Conservation (phyloP, 768 basidiomycete species). For the Terana coerulea region DNA sequence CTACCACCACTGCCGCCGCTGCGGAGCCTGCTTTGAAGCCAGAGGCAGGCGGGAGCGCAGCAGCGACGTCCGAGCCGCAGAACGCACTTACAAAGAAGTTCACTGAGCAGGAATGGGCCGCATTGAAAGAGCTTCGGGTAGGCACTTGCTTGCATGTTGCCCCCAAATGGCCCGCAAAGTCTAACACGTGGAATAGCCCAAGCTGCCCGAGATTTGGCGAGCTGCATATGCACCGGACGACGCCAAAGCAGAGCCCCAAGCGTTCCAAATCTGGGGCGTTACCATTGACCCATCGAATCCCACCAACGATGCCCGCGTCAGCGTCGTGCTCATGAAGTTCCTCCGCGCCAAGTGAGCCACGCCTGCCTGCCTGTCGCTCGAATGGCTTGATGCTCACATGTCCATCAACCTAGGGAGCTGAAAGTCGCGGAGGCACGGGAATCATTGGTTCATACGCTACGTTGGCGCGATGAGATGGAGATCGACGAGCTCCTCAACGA, state of each 20-base stretch:
- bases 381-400: not conserved
- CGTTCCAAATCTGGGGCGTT: slow-evolving; percentile 70
- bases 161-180: not conserved
- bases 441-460: slow-evolving; percentile 67
- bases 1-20: slow-evolving; percentile 1
- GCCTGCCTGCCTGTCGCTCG: not conserved
- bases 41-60: slow-evolving; percentile 6
- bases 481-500: slow-evolving; percentile 55
- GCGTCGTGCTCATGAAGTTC: slow-evolving; percentile 80
- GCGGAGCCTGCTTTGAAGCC: not conserved
- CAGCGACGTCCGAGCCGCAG: slow-evolving; percentile 51
- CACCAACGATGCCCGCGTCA: slow-evolving; percentile 54
- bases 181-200: slow-evolving; percentile 15
- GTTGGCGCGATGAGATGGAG: slow-evolving; percentile 68
- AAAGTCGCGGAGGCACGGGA: slow-evolving; percentile 48
- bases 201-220: slow-evolving; percentile 50
- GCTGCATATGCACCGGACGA: slow-evolving; percentile 60
- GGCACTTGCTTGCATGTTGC: slow-evolving; percentile 15
- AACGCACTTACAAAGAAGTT: slow-evolving; percentile 68
- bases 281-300: slow-evolving; percentile 54
- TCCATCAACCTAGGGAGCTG: slow-evolving; percentile 47
- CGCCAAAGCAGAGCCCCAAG: slow-evolving; percentile 42
- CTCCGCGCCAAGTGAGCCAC: slow-evolving; percentile 61
- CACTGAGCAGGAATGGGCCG: slow-evolving; percentile 67
- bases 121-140: slow-evolving; percentile 66